phyloP scores from a whole-genome alignment of 148 eudicot genomes.

The Rhododendron henanense region DNA sequence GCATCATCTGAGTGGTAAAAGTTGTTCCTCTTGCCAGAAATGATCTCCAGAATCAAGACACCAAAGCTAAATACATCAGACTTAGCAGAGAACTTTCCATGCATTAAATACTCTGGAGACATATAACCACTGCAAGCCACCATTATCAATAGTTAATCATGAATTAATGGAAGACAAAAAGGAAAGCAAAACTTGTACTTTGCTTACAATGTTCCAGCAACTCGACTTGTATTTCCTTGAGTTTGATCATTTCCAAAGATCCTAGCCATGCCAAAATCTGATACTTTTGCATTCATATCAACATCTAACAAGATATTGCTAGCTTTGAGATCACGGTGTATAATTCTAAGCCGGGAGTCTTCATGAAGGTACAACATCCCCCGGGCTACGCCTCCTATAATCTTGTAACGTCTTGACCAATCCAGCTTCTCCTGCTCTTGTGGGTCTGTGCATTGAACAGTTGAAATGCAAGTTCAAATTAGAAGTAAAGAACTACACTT shows the following conservation, averaged over 20 bases:
- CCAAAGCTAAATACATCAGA: too few relatives aligned
- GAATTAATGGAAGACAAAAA: too few relatives aligned
- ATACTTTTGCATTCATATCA: slow-evolving; percentile 25
- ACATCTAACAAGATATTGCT: slow-evolving; percentile 7
- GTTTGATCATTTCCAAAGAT: neutral
- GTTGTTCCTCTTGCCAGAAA: too few relatives aligned
- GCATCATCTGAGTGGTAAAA: too few relatives aligned
- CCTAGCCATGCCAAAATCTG: neutral
- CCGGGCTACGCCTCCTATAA: slow-evolving; percentile 24
- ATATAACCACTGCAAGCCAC: too few relatives aligned
- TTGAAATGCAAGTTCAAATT: neutral
- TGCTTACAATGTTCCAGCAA: slow-evolving; percentile 43
- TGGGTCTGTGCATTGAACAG: slow-evolving; percentile 12
- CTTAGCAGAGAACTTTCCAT: too few relatives aligned
- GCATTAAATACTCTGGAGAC: too few relatives aligned
- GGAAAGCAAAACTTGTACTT: too few relatives aligned
- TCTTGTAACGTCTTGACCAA: slow-evolving; percentile 31
- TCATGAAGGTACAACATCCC: slow-evolving; percentile 34
- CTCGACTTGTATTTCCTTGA: slow-evolving; percentile 12
- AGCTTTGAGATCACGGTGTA: neutral
- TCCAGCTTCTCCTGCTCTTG: slow-evolving; percentile 13
- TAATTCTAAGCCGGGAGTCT: slow-evolving; percentile 4
- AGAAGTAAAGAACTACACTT: neutral
- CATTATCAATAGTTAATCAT: too few relatives aligned
- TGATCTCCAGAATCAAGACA: too few relatives aligned